These are phyloP conservation scores for Zymoseptoria crescenta DNA, from an alignment of 2,329 filamentous ascomycete genomes.

Conservation along the genomic window DNA sequence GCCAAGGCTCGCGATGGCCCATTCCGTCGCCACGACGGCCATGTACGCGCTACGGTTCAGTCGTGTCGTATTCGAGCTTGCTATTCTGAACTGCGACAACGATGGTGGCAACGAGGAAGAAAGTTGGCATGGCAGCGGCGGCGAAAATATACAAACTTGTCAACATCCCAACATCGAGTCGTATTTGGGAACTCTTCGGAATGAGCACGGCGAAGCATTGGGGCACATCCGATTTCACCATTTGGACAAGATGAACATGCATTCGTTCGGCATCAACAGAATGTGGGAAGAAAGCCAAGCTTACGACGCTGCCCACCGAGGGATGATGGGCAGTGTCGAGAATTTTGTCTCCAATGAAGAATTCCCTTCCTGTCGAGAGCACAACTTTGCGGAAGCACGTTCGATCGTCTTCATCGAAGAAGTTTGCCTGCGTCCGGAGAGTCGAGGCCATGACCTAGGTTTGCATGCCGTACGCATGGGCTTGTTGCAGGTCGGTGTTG, in stretches of 20 bases:
- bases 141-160: background rate
- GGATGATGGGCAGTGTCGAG: conserved; percentile 15
- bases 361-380: conserved; percentile 5
- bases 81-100: background rate
- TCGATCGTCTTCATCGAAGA: conserved; percentile 6
- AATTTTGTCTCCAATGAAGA: conserved; percentile 16
- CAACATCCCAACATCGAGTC: conserved; percentile 2
- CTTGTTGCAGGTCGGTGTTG: conserved; percentile 1
- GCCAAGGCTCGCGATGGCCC: background rate
- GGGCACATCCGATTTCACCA: conserved; percentile 8
- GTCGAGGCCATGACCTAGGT: conserved; percentile 6
- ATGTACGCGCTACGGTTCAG: background rate
- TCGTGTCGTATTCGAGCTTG: background rate
- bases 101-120: background rate
- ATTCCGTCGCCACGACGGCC: background rate
- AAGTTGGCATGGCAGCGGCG: background rate
- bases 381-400: conserved; percentile 3
- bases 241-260: conserved; percentile 5
- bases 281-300: conserved; percentile 14
- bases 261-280: background rate
- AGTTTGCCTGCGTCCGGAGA: conserved; percentile 4
- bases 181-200: background rate
- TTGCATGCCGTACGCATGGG: conserved; percentile 7
- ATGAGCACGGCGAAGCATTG: background rate
- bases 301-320: conserved; percentile 8